A percentile compares a stretch with the other conserved stretches of the same genome.
phyloP scores from a whole-genome alignment of 371 early-diverging fungal species.

The Mucor sp. region DNA sequence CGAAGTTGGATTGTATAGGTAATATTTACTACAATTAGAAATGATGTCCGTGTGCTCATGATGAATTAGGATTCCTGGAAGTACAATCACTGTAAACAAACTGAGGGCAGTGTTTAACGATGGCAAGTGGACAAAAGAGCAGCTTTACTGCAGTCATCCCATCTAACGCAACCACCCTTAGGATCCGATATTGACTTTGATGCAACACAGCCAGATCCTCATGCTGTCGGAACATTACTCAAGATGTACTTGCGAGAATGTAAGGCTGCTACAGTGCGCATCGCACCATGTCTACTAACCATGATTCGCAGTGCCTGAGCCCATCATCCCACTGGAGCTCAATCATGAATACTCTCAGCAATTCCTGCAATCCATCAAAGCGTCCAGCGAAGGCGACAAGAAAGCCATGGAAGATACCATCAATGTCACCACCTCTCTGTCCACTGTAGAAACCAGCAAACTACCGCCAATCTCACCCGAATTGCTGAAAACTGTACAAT shows the following conservation, averaged over 20 bases:
- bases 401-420: constrained; percentile 16
- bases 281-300: background rate
- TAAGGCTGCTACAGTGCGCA: constrained; percentile 22
- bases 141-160: background rate
- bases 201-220: constrained; percentile 64
- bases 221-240: constrained; percentile 81
- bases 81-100: constrained; percentile 54
- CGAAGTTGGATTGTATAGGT: constrained; percentile 65
- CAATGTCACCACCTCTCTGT: background rate
- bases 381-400: background rate
- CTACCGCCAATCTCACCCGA: constrained; percentile 25
- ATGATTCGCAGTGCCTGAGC: constrained; percentile 42
- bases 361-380: constrained; percentile 16
- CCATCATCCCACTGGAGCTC: constrained; percentile 37
- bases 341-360: constrained; percentile 27
- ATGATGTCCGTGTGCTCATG: background rate
- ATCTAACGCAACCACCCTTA: constrained; percentile 11
- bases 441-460: constrained; percentile 5
- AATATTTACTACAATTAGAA: constrained; percentile 1
- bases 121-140: constrained; percentile 30
- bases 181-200: constrained; percentile 58
- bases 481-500: constrained; percentile 22
- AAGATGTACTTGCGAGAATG: constrained; percentile 82
- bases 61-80: constrained; percentile 52
- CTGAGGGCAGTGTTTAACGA: constrained; percentile 53